phyloP scores from a whole-genome alignment of 2,329 filamentous ascomycete species.

The Fusarium tricinctum region DNA sequence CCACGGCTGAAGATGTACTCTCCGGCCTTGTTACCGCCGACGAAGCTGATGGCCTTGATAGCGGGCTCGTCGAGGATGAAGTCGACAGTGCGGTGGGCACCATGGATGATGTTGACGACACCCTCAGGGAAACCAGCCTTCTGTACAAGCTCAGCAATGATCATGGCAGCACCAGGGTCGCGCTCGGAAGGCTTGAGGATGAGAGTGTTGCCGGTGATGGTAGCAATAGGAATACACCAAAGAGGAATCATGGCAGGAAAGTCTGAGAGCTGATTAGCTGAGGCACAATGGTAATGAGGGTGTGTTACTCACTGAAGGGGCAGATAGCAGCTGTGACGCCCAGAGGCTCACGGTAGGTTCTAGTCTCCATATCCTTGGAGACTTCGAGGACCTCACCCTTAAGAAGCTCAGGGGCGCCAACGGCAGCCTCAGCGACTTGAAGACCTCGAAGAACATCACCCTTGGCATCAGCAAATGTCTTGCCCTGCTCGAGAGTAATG shows the following conservation, averaged over 20 bases:
- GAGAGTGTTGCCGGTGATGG: constrained; percentile 85
- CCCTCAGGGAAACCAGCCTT: constrained; percentile 86
- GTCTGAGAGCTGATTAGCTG: constrained; percentile 64
- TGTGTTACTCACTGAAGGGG: constrained; percentile 78
- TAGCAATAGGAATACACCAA: constrained; percentile 90
- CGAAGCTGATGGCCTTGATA: constrained; percentile 90
- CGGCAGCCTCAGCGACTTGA: constrained; percentile 87
- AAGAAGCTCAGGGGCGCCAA: constrained; percentile 83
- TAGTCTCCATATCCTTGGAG: constrained; percentile 90
- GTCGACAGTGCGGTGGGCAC: constrained; percentile 83
- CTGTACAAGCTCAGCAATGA: constrained; percentile 82
- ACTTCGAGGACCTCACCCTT: constrained; percentile 89
- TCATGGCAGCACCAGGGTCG: constrained; percentile 87
- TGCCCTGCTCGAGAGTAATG: constrained; percentile 90
- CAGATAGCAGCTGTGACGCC: constrained; percentile 88
- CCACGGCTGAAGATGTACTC: constrained; percentile 87
- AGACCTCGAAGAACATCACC: constrained; percentile 86
- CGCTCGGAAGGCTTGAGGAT: constrained; percentile 90
- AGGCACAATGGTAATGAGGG: neutral
- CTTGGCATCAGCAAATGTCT: constrained; percentile 86
- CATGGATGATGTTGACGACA: constrained; percentile 87
- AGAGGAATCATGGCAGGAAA: constrained; percentile 94
- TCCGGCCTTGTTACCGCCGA: constrained; percentile 88
- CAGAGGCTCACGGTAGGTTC: constrained; percentile 84
- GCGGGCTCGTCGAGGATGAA: constrained; percentile 87